Evolutionary conservation across 2,329 filamentous ascomycete genomes (phyloP).

Genomic region (Verticillium dahliae): DNA sequence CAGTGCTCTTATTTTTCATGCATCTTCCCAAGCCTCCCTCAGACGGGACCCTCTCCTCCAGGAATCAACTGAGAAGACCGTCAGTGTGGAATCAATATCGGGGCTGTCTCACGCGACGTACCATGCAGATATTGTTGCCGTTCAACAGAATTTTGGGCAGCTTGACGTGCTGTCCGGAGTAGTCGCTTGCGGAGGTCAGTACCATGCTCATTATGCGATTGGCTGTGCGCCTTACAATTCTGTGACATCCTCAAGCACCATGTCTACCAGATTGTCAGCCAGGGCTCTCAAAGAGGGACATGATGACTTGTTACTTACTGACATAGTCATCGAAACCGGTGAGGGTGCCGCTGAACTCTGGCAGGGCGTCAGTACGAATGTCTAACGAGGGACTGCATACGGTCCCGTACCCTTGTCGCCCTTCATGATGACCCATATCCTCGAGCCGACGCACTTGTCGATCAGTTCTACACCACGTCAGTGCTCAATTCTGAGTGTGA

Average conservation of each 20-base stretch:
- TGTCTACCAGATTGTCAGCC: constrained; percentile 55
- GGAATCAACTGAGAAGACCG: constrained; percentile 59
- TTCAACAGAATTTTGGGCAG: constrained; percentile 93
- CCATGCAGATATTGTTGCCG: constrained; percentile 99
- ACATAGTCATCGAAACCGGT: constrained; percentile 99
- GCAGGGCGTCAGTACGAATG: constrained; percentile 1
- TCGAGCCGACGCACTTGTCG: constrained; percentile 96
- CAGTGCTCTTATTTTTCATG: neutral
- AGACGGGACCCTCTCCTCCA: constrained; percentile 64
- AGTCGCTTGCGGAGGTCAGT: constrained; percentile 58
- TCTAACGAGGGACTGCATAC: neutral
- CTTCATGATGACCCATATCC: constrained; percentile 99
- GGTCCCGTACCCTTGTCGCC: constrained; percentile 76
- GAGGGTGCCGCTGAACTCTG: constrained; percentile 92
- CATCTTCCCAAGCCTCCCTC: neutral
- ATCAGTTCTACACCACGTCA: constrained; percentile 68
- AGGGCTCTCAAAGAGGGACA: neutral
- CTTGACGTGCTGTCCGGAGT: constrained; percentile 79
- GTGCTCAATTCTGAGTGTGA: neutral
- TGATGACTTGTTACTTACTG: constrained; percentile 60
- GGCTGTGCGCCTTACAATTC: constrained; percentile 65
- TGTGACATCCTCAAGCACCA: constrained; percentile 95
- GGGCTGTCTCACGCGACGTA: constrained; percentile 32
- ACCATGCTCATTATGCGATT: neutral
- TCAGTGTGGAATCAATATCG: constrained; percentile 6